Evolutionary conservation across 2,329 filamentous ascomycete genomes (phyloP).

Genomic region (Colletotrichum caudatum): DNA sequence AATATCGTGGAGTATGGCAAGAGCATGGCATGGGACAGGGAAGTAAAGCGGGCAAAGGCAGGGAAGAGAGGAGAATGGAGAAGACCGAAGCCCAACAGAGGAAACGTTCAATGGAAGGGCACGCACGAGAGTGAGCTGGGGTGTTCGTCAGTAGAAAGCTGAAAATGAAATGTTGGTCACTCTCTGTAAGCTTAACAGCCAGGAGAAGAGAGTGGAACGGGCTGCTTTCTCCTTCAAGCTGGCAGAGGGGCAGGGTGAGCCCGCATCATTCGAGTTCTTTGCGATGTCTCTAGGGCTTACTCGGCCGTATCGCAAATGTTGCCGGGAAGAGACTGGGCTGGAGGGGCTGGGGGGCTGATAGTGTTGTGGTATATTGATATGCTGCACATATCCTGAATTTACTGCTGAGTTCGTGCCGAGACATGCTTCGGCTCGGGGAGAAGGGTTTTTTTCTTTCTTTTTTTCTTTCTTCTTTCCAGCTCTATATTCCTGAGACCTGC

Average conservation of each 20-base stretch:
- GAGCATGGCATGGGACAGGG: background rate
- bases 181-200: conserved; percentile 16
- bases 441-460: background rate
- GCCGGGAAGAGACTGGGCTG: background rate
- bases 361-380: background rate
- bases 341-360: background rate
- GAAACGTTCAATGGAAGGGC: background rate
- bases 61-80: background rate
- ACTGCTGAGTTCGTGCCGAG: background rate
- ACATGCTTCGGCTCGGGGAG: background rate
- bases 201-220: background rate
- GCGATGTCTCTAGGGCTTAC: no score
- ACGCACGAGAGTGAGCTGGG: background rate
- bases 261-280: background rate
- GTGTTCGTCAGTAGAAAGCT: background rate
- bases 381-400: background rate
- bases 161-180: background rate
- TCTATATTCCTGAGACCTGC: conserved; percentile 7
- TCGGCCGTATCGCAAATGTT: background rate
- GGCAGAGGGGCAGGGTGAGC: background rate
- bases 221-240: background rate
- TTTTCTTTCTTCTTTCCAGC: background rate
- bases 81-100: background rate
- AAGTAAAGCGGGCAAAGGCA: background rate
- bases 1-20: background rate